These are phyloP conservation scores for Hypholoma fasciculare DNA, from an alignment of 768 basidiomycete genomes.

Conservation along the genomic window DNA sequence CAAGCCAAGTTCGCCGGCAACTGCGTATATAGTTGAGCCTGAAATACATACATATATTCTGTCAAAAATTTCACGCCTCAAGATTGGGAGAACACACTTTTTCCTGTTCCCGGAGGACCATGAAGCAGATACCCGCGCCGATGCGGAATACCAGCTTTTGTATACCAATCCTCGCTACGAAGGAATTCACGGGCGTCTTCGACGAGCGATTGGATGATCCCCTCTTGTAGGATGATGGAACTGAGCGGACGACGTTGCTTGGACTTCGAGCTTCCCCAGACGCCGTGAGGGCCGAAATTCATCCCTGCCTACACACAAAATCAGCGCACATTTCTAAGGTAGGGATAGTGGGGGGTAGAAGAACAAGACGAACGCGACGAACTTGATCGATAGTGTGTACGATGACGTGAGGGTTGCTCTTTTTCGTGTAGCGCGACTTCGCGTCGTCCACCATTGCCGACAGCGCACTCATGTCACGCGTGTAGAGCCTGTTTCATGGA, in stretches of 20 bases:
- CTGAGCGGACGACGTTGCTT: conserved; percentile 52
- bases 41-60: conserved; percentile 13
- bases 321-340: not conserved
- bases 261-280: conserved; percentile 46
- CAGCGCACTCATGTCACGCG: conserved; percentile 39
- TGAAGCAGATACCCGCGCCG: conserved; percentile 56
- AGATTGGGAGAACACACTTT: conserved; percentile 40
- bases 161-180: conserved; percentile 56
- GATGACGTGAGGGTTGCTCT: conserved; percentile 40
- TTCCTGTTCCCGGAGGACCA: conserved; percentile 64
- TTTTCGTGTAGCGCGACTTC: conserved; percentile 37
- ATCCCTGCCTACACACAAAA: not conserved
- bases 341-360: not conserved
- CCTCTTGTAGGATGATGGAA: conserved; percentile 52
- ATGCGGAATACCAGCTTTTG: conserved; percentile 56
- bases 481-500: conserved; percentile 37
- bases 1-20: conserved; percentile 68
- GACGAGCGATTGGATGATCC: conserved; percentile 45
- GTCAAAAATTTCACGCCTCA: not conserved
- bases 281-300: conserved; percentile 34
- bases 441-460: conserved; percentile 44
- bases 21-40: conserved; percentile 56
- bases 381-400: conserved; percentile 37
- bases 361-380: not conserved
- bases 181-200: conserved; percentile 55